phyloP scores from a whole-genome alignment of 805 yeast species.

The Teunomyces pallodes region DNA sequence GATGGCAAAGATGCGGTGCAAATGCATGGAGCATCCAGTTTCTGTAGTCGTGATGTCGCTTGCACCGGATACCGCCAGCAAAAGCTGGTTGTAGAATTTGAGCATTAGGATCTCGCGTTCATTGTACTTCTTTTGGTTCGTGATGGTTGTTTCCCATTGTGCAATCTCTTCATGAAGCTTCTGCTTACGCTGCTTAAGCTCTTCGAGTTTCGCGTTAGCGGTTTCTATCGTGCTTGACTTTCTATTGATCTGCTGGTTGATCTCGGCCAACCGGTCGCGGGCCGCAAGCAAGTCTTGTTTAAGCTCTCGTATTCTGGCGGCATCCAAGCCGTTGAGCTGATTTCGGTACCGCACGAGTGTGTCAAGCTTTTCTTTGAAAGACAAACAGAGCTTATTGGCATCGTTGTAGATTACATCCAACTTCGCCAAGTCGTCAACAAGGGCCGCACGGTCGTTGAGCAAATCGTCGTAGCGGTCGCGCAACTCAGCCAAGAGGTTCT shows the following conservation, averaged over 20 bases:
- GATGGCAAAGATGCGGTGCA: conserved; percentile 6
- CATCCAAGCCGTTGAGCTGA: conserved; percentile 10
- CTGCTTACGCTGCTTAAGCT: conserved; percentile 9
- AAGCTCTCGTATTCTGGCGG: conserved; percentile 11
- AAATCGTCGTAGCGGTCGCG: conserved; percentile 18
- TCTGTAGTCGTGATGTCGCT: conserved; percentile 14
- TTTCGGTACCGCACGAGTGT: conserved; percentile 9
- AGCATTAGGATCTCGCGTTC: conserved; percentile 19
- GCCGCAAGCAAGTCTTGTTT: conserved; percentile 17
- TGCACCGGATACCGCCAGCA: conserved; percentile 27
- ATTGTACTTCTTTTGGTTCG: conserved; percentile 17
- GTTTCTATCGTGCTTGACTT: conserved; percentile 9
- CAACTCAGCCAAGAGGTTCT: conserved; percentile 41
- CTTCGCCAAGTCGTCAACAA: conserved; percentile 12
- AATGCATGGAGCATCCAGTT: not conserved
- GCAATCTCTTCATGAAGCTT: conserved; percentile 11
- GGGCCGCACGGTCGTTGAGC: conserved; percentile 15
- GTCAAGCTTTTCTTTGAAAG: conserved; percentile 15
- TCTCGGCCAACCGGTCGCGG: conserved; percentile 12
- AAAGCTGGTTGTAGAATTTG: conserved; percentile 18
- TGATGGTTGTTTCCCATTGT: conserved; percentile 9
- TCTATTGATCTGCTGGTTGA: conserved; percentile 8
- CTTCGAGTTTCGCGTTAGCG: conserved; percentile 10
- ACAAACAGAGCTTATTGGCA: conserved; percentile 8
- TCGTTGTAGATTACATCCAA: conserved; percentile 12